These are phyloP conservation scores for Hymenoscyphus albidus DNA, from an alignment of 2,329 filamentous ascomycete genomes.

Conservation along the genomic window DNA sequence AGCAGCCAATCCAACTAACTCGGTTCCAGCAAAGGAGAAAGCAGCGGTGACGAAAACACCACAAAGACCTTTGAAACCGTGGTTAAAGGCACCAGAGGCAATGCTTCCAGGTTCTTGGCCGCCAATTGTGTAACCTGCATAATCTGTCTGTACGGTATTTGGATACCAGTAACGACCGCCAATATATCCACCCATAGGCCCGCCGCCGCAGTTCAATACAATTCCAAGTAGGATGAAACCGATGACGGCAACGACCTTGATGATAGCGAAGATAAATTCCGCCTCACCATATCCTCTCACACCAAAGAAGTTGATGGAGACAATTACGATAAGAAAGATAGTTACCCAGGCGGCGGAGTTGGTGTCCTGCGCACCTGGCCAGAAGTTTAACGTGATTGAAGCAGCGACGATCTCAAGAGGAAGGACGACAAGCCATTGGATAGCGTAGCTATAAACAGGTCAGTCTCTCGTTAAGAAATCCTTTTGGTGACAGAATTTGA, in stretches of 20 bases:
- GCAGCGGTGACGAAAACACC: constrained; percentile 50
- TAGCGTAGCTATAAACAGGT: constrained; percentile 47
- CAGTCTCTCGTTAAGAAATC: neutral
- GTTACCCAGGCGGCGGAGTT: constrained; percentile 67
- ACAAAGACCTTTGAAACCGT: constrained; percentile 49
- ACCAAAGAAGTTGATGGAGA: constrained; percentile 81
- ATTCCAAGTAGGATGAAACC: constrained; percentile 65
- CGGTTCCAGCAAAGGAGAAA: constrained; percentile 50
- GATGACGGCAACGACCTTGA: constrained; percentile 68
- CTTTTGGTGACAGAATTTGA: neutral
- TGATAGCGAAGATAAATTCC: constrained; percentile 79
- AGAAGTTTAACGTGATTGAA: constrained; percentile 77
- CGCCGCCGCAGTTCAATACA: constrained; percentile 54
- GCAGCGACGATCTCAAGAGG: constrained; percentile 85
- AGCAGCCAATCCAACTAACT: constrained; percentile 50
- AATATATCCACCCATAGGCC: constrained; percentile 54
- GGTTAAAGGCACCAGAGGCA: constrained; percentile 38
- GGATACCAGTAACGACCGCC: constrained; percentile 58
- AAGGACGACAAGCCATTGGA: constrained; percentile 80
- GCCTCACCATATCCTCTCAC: constrained; percentile 86
- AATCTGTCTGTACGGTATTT: constrained; percentile 37
- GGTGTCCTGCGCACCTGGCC: constrained; percentile 50
- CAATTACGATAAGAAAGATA: constrained; percentile 72
- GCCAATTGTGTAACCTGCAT: constrained; percentile 41
- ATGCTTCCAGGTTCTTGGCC: constrained; percentile 18